Base-by-base conservation (phyloP, 352 stramenopile species). In the Phytopythium boreale region DNA sequence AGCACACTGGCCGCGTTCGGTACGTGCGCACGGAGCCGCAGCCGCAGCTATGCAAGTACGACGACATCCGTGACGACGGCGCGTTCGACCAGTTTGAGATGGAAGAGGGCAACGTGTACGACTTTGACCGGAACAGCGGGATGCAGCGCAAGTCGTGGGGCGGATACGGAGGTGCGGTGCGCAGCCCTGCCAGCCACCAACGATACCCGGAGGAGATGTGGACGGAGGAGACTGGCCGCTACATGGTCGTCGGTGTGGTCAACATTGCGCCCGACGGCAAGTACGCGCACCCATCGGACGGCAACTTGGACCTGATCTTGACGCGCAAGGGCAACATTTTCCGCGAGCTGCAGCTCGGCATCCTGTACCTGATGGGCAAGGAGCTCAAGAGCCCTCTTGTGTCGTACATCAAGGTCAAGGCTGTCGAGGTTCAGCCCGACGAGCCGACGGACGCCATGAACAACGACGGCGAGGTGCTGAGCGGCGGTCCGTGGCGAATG, bases 11-110 rank as follows among this genome's bases (percentile, higher is more conserved):
- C 12, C 71, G 66, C 19, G 71, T 93, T n/a, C 74, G 80, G 10
- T 92, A 90, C 60, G 80, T 93, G 49, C 67, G 81, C 29, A 82
- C 82, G 26, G 76, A 89, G 39, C 85, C 85, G 2, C 79, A 90
- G 59, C 81, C 82, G 4, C 68, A 69, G 43, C 72, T 93, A 9
- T 70, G 82, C 37, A 74, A 71, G 41, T 93, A 93, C 70, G 81
- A 90, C 62, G 82, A 93, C 57, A 92, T 90, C 46, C 82, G 79
- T 22, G 82, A 93, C 71, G 68, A 76, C 24, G 85, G 85, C 24
- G 85, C 85, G 1, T 57, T 86, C n/a, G 85, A 93, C 62, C 85
- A 93, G 65, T 93, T 90, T 58, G 85, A 93, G 29, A 76, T 92
- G 59, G 85, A 93, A 36, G 85, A 93, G 75, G 85, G 82, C 43